A percentile compares a stretch with the other conserved stretches of the same genome.
These are phyloP conservation scores for Sphagnum fallax DNA, from an alignment of 228 moss, liverwort and hornwort species.

Conservation along the genomic window DNA sequence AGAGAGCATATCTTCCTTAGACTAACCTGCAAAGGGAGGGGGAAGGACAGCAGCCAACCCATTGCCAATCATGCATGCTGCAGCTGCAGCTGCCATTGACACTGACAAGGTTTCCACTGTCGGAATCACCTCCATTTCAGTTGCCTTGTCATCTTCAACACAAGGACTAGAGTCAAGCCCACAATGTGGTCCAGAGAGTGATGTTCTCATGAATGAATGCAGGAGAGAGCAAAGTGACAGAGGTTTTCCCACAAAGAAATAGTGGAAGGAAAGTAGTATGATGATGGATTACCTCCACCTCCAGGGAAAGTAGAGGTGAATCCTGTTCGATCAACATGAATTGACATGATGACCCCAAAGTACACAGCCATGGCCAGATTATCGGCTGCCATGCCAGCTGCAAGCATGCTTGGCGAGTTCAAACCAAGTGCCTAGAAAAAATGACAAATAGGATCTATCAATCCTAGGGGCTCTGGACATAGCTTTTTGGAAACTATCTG, in stretches of 20 bases:
- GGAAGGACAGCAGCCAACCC: slow-evolving; percentile 72
- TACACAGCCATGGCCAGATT: slow-evolving; percentile 93
- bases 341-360: slow-evolving; percentile 87
- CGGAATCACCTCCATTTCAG: slow-evolving; percentile 35
- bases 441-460: background rate
- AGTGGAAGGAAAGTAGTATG: too few species aligned
- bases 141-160: slow-evolving; percentile 22
- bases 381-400: slow-evolving; percentile 99
- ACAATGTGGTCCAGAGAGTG: too few species aligned
- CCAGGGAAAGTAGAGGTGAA: slow-evolving; percentile 8
- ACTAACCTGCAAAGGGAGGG: slow-evolving; percentile 62
- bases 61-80: slow-evolving; percentile 67
- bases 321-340: slow-evolving; percentile 35
- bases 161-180: background rate
- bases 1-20: slow-evolving; percentile 1
- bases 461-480: too few species aligned
- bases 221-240: background rate
- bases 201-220: background rate
- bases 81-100: slow-evolving; percentile 66
- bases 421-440: slow-evolving; percentile 58
- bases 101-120: slow-evolving; percentile 80
- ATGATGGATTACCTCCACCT: slow-evolving; percentile 2
- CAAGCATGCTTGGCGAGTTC: slow-evolving; percentile 70
- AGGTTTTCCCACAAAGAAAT: too few species aligned
- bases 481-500: too few species aligned